Conservation (phyloP, 1,284 basidiomycete genomes). For the Trametes polyzona region DNA sequence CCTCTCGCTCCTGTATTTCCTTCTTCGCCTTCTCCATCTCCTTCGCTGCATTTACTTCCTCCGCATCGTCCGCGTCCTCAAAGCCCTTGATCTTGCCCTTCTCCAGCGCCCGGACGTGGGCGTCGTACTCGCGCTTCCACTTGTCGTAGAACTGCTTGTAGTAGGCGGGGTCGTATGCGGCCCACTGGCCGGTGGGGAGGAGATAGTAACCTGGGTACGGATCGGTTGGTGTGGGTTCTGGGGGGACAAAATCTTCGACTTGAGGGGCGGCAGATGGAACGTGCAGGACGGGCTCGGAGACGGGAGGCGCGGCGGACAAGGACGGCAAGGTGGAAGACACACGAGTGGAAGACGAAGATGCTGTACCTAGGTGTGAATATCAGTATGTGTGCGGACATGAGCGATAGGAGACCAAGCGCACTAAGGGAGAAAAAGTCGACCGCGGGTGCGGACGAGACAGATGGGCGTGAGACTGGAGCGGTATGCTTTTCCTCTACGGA, state of each 20-base stretch:
- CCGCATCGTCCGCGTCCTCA: slow-evolving; percentile 60
- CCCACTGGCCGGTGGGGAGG: slow-evolving; percentile 80
- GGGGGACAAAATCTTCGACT: slow-evolving; percentile 73
- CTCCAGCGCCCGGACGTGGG: slow-evolving; percentile 69
- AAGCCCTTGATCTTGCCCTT: slow-evolving; percentile 69
- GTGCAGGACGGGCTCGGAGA: slow-evolving; percentile 26
- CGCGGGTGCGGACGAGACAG: slow-evolving; percentile 43
- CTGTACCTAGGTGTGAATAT: slow-evolving; percentile 15
- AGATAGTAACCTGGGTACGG: slow-evolving; percentile 90
- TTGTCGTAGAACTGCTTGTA: slow-evolving; percentile 73
- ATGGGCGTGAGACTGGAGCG: slow-evolving; percentile 33
- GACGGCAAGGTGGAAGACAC: slow-evolving; percentile 23
- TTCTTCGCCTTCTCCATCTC: slow-evolving; percentile 77
- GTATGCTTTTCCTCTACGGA: slow-evolving; percentile 57
- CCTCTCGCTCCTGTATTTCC: slow-evolving; percentile 72
- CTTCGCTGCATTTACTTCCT: slow-evolving; percentile 67
- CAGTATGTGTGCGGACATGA: background rate
- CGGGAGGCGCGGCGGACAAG: slow-evolving; percentile 30
- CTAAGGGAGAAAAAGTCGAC: slow-evolving; percentile 73
- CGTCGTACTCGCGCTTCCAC: slow-evolving; percentile 73
- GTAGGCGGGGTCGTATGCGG: slow-evolving; percentile 76
- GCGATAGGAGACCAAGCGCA: slow-evolving; percentile 17
- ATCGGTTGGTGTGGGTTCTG: slow-evolving; percentile 75
- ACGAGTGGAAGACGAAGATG: slow-evolving; percentile 21
- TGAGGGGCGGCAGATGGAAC: slow-evolving; percentile 68